Conservation (phyloP, 805 yeast genomes). For the Cyberlindnera mississippiensis region DNA sequence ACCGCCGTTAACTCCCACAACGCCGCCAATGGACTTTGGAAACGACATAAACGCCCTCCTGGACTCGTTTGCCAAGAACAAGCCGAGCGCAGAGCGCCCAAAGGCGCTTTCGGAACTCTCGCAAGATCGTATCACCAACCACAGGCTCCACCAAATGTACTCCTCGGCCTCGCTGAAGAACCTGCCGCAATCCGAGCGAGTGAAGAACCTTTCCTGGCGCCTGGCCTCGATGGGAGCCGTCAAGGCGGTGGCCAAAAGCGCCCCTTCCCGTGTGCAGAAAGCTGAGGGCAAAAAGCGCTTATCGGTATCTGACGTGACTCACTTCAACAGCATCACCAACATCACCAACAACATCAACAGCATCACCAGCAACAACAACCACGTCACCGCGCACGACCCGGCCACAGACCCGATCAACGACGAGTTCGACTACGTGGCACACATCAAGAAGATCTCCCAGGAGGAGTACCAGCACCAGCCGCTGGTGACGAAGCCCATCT, state of each 20-base stretch:
- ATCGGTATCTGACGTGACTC: slow-evolving; percentile 10
- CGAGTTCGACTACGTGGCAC: slow-evolving; percentile 61
- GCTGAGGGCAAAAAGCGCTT: background rate
- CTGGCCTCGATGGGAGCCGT: slow-evolving; percentile 7
- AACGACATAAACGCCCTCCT: slow-evolving; percentile 12
- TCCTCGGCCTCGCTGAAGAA: slow-evolving; percentile 7
- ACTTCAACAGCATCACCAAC: slow-evolving; percentile 2
- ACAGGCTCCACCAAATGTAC: slow-evolving; percentile 15
- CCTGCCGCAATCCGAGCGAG: slow-evolving; percentile 14
- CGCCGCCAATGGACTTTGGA: slow-evolving; percentile 1
- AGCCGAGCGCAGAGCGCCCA: slow-evolving; percentile 1
- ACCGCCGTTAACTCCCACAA: background rate
- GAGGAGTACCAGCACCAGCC: slow-evolving; percentile 18
- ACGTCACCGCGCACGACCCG: slow-evolving; percentile 4
- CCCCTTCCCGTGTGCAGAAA: slow-evolving; percentile 3
- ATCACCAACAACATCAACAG: background rate
- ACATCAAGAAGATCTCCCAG: slow-evolving; percentile 50
- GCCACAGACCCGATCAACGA: slow-evolving; percentile 35
- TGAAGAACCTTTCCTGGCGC: slow-evolving; percentile 18
- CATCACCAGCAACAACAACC: background rate
- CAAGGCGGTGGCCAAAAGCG: background rate
- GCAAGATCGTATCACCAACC: slow-evolving; percentile 10
- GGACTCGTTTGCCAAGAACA: slow-evolving; percentile 11
- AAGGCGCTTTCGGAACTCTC: slow-evolving; percentile 10
- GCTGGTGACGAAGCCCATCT: slow-evolving; percentile 10